Percentiles rank a stretch among this genome's conserved stretches.
Conservation (phyloP, 257 asterid genomes). For the Solanum paucissectum region DNA sequence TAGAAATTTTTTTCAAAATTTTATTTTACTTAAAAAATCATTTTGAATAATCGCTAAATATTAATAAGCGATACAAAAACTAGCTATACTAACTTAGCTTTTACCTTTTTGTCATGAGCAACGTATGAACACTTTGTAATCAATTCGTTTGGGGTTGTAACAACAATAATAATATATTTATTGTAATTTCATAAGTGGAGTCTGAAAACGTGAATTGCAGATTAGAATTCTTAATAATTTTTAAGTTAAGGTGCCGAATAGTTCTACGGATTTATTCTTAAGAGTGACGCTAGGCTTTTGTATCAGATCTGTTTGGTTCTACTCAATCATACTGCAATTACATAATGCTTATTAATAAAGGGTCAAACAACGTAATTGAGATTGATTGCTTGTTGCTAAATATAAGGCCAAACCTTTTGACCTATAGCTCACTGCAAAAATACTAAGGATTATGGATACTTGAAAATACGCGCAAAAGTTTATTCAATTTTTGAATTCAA, state of each 20-base stretch:
- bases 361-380: neutral
- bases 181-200: neutral
- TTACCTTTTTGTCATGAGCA: neutral
- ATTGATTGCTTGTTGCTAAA: neutral
- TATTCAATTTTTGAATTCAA: neutral
- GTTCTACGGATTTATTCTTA: neutral
- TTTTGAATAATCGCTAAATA: no score
- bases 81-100: no score
- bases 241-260: neutral
- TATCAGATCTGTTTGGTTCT: neutral
- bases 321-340: neutral
- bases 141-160: neutral
- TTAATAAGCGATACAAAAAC: neutral
- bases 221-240: neutral
- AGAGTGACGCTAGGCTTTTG: slow-evolving; percentile 13
- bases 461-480: neutral
- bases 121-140: neutral
- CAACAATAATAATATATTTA: neutral
- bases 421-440: neutral
- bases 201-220: neutral
- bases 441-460: neutral
- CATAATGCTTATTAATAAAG: neutral
- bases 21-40: neutral
- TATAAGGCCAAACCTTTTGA: neutral
- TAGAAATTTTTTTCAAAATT: no score